Conservation (phyloP, 495 filamentous ascomycete species). For the Aspergillus conjunctus region DNA sequence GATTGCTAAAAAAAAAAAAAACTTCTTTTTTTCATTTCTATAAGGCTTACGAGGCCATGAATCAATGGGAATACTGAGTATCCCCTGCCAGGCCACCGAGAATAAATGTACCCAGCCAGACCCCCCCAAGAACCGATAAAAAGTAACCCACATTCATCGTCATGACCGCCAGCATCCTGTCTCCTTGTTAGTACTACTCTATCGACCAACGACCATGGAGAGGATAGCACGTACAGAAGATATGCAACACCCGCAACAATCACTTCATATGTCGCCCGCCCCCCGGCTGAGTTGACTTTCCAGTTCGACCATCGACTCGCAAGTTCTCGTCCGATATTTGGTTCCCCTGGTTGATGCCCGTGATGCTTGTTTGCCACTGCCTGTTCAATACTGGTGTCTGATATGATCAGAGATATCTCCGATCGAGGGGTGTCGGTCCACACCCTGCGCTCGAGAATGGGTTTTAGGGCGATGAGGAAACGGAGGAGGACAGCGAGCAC, state of each 20-base stretch:
- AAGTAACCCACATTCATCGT: constrained; percentile 42
- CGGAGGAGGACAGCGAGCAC: constrained; percentile 31
- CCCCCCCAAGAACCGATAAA: constrained; percentile 31
- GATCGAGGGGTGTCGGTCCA: constrained; percentile 26
- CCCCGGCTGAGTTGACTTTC: constrained; percentile 31
- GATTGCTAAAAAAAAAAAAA: too few species aligned
- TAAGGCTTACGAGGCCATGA: too few species aligned
- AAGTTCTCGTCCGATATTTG: constrained; percentile 19
- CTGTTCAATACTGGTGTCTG: not conserved
- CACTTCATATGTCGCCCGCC: constrained; percentile 28
- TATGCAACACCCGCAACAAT: constrained; percentile 31
- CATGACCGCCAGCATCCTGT: constrained; percentile 38
- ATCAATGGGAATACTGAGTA: constrained; percentile 31
- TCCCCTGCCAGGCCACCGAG: constrained; percentile 34
- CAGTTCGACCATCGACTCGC: constrained; percentile 31
- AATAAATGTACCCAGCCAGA: constrained; percentile 35
- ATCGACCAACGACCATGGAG: not conserved
- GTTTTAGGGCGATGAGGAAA: constrained; percentile 29
- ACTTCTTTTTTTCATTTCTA: too few species aligned
- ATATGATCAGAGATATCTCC: not conserved
- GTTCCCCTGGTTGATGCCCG: not conserved
- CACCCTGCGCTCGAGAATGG: constrained; percentile 26
- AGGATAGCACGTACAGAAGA: constrained; percentile 25
- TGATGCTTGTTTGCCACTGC: not conserved
- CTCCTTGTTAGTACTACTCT: not conserved